A percentile compares a stretch with the other conserved stretches of the same genome.
phyloP scores from a whole-genome alignment of 352 stramenopile species.

The Phytopythium litorale region DNA sequence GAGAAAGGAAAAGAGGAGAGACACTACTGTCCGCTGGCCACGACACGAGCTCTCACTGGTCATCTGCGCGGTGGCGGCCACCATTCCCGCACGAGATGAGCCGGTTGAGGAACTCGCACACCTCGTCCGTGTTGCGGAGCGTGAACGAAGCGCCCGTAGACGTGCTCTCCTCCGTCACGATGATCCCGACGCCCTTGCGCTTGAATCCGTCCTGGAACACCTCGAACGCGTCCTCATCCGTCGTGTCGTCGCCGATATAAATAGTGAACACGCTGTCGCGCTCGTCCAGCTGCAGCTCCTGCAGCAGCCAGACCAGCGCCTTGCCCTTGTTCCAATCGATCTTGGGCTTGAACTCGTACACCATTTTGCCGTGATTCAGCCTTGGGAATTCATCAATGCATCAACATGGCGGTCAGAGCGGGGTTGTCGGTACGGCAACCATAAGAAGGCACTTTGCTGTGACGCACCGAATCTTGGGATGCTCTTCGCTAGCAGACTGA shows the following conservation, averaged over 20 bases:
- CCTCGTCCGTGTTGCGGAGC: slow-evolving; percentile 70
- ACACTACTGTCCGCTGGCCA: not conserved
- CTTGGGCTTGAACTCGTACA: slow-evolving; percentile 89
- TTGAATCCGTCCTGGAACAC: slow-evolving; percentile 52
- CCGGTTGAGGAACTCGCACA: slow-evolving; percentile 70
- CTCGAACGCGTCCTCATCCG: slow-evolving; percentile 84
- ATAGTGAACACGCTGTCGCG: slow-evolving; percentile 85
- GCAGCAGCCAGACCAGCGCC: slow-evolving; percentile 81
- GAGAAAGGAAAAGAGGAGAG: not conserved
- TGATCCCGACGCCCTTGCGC: slow-evolving; percentile 75
- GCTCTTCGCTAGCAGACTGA: slow-evolving; percentile 26
- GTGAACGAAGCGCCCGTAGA: slow-evolving; percentile 70
- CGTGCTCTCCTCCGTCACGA: slow-evolving; percentile 74
- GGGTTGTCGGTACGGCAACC: not conserved
- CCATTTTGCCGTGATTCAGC: slow-evolving; percentile 85
- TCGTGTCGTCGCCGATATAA: slow-evolving; percentile 91
- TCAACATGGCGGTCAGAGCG: not conserved
- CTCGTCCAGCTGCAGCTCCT: slow-evolving; percentile 67
- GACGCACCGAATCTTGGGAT: slow-evolving; percentile 58
- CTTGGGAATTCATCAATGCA: slow-evolving; percentile 15
- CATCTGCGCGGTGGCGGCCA: not conserved
- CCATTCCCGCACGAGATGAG: slow-evolving; percentile 38
- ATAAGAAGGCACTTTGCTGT: not conserved
- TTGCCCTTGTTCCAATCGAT: slow-evolving; percentile 93
- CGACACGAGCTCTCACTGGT: not conserved